Conservation (phyloP, 345 rosid genomes). For the Eucalyptus tenuipes region DNA sequence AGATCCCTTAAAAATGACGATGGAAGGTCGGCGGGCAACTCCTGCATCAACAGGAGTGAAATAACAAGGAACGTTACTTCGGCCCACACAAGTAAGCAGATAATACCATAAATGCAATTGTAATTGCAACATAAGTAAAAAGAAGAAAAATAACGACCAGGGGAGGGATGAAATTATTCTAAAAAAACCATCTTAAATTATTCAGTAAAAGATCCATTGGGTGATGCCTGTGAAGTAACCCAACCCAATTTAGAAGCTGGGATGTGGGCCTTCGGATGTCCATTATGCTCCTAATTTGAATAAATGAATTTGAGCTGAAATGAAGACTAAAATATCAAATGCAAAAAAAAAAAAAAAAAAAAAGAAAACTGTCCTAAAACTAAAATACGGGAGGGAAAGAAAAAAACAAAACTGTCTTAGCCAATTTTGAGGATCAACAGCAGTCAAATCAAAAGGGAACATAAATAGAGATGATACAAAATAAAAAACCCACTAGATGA, state of each 20-base stretch:
- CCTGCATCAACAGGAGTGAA: not conserved
- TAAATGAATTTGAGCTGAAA: not conserved
- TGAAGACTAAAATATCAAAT: not conserved
- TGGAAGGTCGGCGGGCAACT: constrained; percentile 10
- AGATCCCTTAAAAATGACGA: not conserved
- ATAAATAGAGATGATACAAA: not conserved
- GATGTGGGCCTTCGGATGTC: not conserved
- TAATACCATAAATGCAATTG: not conserved
- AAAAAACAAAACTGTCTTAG: not conserved
- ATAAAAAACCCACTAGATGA: not conserved
- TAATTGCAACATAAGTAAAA: not conserved
- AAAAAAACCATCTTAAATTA: not conserved
- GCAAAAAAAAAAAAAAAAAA: too few species aligned
- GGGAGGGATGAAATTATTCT: not conserved
- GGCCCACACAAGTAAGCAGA: not conserved
- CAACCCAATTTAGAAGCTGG: not conserved
- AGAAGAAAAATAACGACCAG: not conserved
- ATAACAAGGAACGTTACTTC: not conserved
- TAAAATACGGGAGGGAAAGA: not conserved
- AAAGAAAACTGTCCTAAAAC: not conserved
- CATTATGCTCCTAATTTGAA: not conserved
- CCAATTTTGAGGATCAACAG: not conserved
- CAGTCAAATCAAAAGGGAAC: not conserved
- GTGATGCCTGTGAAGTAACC: not conserved
- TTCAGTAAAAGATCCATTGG: not conserved